Base-by-base conservation (phyloP, 805 yeast genomes). In the Metschnikowia gelsemii region DNA sequence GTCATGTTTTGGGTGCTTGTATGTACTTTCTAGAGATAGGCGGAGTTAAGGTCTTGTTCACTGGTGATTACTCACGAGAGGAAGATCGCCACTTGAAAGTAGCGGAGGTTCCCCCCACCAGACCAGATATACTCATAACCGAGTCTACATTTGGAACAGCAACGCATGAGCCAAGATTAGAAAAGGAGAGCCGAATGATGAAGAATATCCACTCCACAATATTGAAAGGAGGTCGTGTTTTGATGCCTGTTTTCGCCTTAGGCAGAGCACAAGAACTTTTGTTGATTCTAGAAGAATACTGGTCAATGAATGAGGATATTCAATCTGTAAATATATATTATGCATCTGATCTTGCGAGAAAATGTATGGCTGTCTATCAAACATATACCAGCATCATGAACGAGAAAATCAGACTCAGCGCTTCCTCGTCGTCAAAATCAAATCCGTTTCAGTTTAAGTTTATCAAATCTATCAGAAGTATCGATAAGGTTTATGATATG, bases 1-100 rank as follows among this genome's bases (percentile, higher is more conserved):
- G 99, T n/a, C 99, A 93, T 73, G 99, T 93, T 9, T 70, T 93
- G 32, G 99, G 99, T 41, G 98, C 99, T 8, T 96, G 98, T 9
- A 93, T 93, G 98, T 93, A 83, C 62, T 82, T 93, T 51, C 79
- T 93, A 35, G 99, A 93, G 62, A 84, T 93, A 55, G 96, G 96
- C 14, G 97, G 97, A 0, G 68, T 91, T 45, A 86, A 87, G 51
- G 74, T 88, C 0, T 63, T 93, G 38, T 93, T 91, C 60, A 93
- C 99, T 0, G 99, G 99, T 42, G 99, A 93, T 63, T 93, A 87
- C 58, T 91, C 98, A 3, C 75, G 99, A 56, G 98, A 91, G 62
- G 89, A 87, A 56, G 96, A 90, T 59, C 80, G 99, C 49, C 99
- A 93, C 70, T 76, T 93, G 56, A 90, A 88, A 56, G 80, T 89